Conservation (phyloP, 805 yeast genomes). For the Saturnispora besseyi region DNA sequence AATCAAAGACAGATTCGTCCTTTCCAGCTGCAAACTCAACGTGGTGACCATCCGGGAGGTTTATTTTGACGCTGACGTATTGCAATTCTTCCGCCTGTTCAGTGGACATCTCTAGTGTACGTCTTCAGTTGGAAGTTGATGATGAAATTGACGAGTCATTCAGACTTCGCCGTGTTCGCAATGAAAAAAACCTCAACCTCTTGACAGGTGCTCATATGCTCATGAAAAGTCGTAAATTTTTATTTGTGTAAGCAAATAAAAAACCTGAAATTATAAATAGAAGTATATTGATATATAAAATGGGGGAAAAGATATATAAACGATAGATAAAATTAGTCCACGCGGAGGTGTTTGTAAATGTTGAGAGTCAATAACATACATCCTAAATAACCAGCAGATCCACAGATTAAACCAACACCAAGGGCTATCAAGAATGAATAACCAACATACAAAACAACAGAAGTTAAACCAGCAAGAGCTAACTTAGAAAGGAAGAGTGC, state of each 20-base stretch:
- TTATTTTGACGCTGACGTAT: slow-evolving; percentile 9
- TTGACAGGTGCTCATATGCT: neutral
- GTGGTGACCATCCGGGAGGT: slow-evolving; percentile 7
- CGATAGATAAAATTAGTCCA: slow-evolving; percentile 40
- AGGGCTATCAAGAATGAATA: slow-evolving; percentile 67
- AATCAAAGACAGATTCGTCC: slow-evolving; percentile 37
- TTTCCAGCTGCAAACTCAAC: neutral
- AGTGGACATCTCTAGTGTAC: neutral
- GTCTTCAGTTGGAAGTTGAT: neutral
- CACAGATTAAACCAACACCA: slow-evolving; percentile 73
- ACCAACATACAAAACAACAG: slow-evolving; percentile 73
- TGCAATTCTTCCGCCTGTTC: slow-evolving; percentile 2
- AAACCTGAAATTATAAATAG: neutral
- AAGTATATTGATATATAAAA: neutral
- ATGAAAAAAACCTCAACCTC: neutral
- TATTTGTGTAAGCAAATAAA: too few species aligned
- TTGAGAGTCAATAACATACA: slow-evolving; percentile 64
- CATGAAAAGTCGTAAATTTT: neutral
- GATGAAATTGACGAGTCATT: neutral
- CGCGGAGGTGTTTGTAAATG: slow-evolving; percentile 79
- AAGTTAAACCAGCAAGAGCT: slow-evolving; percentile 61
- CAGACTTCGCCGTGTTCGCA: neutral
- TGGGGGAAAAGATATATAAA: neutral
- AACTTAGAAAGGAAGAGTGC: slow-evolving; percentile 67
- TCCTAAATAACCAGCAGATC: slow-evolving; percentile 76